A percentile compares a stretch with the other conserved stretches of the same genome.
Conservation (phyloP, 768 basidiomycete species). For the Tulasnella sp. region DNA sequence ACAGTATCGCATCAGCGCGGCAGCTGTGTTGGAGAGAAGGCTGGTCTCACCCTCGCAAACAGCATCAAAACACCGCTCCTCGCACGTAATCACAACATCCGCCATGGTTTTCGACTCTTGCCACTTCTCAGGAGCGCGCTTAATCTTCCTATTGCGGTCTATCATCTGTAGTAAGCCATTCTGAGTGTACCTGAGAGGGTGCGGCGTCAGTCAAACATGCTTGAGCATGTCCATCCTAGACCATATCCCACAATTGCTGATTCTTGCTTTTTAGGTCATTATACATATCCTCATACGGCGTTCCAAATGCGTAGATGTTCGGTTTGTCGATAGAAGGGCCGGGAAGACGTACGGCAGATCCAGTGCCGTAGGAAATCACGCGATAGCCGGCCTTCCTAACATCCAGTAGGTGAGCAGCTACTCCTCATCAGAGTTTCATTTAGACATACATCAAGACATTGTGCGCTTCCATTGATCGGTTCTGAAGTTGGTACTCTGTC, state of each 20-base stretch:
- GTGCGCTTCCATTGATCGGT: constrained; percentile 98
- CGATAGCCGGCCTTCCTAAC: constrained; percentile 78
- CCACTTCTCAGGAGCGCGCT: constrained; percentile 92
- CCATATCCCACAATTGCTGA: constrained; percentile 55
- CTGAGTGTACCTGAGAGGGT: constrained; percentile 59
- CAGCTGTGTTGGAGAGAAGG: neutral
- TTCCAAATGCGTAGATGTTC: constrained; percentile 93
- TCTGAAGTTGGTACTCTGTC: constrained; percentile 40
- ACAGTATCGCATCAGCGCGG: neutral
- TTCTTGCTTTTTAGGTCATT: constrained; percentile 82
- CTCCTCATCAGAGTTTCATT: neutral
- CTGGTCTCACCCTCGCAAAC: constrained; percentile 80
- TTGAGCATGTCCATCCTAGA: neutral
- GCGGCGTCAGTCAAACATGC: neutral
- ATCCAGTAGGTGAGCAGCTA: neutral
- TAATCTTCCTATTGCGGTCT: constrained; percentile 86
- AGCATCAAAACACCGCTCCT: constrained; percentile 96
- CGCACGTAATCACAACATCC: constrained; percentile 98
- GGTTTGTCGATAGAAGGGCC: constrained; percentile 96
- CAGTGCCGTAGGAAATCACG: constrained; percentile 91
- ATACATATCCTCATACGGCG: constrained; percentile 92
- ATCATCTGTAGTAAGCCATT: constrained; percentile 95
- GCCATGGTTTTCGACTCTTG: constrained; percentile 80
- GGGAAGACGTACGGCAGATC: constrained; percentile 91
- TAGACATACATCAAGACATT: constrained; percentile 68